These are phyloP conservation scores for Metarhizium guizhouense DNA, from an alignment of 2,329 filamentous ascomycete genomes.

Conservation along the genomic window DNA sequence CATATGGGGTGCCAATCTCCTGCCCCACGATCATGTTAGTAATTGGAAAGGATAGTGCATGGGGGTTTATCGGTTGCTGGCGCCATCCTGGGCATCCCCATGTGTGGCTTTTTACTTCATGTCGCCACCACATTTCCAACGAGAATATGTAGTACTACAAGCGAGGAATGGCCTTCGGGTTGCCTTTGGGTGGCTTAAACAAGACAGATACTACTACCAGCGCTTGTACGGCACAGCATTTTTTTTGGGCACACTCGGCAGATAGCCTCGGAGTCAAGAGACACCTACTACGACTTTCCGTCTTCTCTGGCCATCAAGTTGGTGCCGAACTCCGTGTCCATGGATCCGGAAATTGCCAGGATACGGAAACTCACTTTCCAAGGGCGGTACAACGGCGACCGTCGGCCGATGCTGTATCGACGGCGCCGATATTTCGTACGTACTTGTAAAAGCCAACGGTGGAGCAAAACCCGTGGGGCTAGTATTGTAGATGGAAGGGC, in stretches of 20 bases:
- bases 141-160: background rate
- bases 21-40: conserved; percentile 3
- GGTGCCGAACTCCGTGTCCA: background rate
- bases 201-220: too few species aligned
- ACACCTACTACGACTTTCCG: background rate
- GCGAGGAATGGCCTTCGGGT: too few species aligned
- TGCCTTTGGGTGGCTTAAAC: too few species aligned
- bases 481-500: background rate
- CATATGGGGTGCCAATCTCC: background rate
- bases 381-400: background rate
- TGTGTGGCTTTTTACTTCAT: background rate
- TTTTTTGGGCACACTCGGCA: background rate
- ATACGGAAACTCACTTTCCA: background rate
- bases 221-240: background rate
- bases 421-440: too few species aligned
- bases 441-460: too few species aligned
- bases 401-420: too few species aligned
- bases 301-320: background rate
- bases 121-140: background rate
- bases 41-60: background rate
- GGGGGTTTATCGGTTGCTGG: background rate
- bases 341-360: background rate
- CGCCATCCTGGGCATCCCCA: conserved; percentile 17
- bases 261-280: background rate
- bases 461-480: too few species aligned